Evolutionary conservation across 225 moss, liverwort and hornwort genomes (phyloP), one percentile per base, ranked within the genome.

Genomic region (Rhytidiadelphus loreus): DNA sequence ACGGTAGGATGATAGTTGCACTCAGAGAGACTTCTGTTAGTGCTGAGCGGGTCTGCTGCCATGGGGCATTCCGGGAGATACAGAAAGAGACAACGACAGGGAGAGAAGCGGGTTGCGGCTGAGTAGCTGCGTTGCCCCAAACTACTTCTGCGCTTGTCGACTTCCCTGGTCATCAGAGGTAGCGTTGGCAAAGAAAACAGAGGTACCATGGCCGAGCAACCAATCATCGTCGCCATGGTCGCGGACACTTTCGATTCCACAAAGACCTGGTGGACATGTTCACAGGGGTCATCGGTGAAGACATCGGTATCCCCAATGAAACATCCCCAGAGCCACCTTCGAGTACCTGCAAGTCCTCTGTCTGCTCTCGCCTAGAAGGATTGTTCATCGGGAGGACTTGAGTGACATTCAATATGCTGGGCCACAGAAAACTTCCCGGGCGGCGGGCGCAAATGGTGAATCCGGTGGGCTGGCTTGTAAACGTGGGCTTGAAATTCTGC

Each of bases 381-480:
- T n/a, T 64, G 23, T 71, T 87, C 32, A 58, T 52, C 13, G 88
- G 83, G 11, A 52, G 18, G 33, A 18, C 83, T n/a, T 26, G 66
- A 50, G 52, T 81, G 64, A 35, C 43, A 48, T 86, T 91, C 65
- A 79, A 84, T 92, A 68, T 81, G 85, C 88, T 90, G 19, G 91
- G 91, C 94, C 92, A 92, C 30, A 91, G 39, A 86, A 94, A 92
- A 89, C 89, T 92, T n/a, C 91, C 91, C n/a, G n/a, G n/a, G n/a
- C 8, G 86, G 81, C 57, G 90, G 90, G 1, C 92, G 76, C 89
- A 94, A 32, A 91, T 65, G 81, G 81, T 88, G 77, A 92, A 94
- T 68, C 94, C 91, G 16, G 91, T 91, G 6, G 90, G n/a, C n/a
- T n/a, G n/a, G n/a, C n/a, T n/a, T n/a, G n/a, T 62, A 61, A 85